Percentiles rank a stretch among this genome's conserved stretches.
These are phyloP conservation scores for Penicillium goetzii DNA, from an alignment of 495 filamentous ascomycete species.

Conservation along the genomic window DNA sequence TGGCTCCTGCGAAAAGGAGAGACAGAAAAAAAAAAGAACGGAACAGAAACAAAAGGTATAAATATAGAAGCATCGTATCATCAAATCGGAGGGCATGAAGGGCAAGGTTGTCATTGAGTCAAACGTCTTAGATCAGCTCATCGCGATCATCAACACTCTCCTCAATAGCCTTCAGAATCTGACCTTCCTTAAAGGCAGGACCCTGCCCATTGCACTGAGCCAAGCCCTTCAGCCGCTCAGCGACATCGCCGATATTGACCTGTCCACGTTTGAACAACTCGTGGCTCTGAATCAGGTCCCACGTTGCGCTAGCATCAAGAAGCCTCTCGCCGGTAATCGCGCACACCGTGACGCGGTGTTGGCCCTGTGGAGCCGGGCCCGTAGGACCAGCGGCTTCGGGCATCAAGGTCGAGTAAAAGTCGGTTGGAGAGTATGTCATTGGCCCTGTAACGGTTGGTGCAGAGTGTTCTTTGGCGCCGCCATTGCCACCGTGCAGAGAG, in stretches of 20 bases:
- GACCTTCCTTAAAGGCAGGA: slow-evolving; percentile 82
- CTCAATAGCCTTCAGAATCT: slow-evolving; percentile 75
- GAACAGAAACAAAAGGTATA: not conserved
- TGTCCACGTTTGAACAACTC: slow-evolving; percentile 75
- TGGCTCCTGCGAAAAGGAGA: not conserved
- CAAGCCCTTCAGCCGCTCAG: slow-evolving; percentile 69
- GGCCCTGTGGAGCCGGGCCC: slow-evolving; percentile 18
- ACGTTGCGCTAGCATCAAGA: slow-evolving; percentile 78
- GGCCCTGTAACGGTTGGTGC: slow-evolving; percentile 60
- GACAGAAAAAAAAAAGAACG: not conserved
- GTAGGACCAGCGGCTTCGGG: slow-evolving; percentile 32
- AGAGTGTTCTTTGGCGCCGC: slow-evolving; percentile 27
- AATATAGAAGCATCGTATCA: slow-evolving; percentile 11
- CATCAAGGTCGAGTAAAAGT: slow-evolving; percentile 58
- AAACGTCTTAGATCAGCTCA: slow-evolving; percentile 61
- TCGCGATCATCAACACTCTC: slow-evolving; percentile 75
- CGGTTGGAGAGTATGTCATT: slow-evolving; percentile 72
- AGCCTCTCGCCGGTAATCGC: slow-evolving; percentile 71
- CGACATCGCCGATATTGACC: slow-evolving; percentile 83
- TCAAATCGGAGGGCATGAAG: slow-evolving; percentile 14
- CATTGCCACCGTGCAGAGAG: slow-evolving; percentile 24
- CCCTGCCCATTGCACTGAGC: slow-evolving; percentile 92
- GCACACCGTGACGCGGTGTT: slow-evolving; percentile 71
- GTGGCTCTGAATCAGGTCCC: slow-evolving; percentile 89
- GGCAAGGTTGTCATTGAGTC: slow-evolving; percentile 5